Conservation (phyloP, 148 eudicot species). For the Rhododendron mucronatum region DNA sequence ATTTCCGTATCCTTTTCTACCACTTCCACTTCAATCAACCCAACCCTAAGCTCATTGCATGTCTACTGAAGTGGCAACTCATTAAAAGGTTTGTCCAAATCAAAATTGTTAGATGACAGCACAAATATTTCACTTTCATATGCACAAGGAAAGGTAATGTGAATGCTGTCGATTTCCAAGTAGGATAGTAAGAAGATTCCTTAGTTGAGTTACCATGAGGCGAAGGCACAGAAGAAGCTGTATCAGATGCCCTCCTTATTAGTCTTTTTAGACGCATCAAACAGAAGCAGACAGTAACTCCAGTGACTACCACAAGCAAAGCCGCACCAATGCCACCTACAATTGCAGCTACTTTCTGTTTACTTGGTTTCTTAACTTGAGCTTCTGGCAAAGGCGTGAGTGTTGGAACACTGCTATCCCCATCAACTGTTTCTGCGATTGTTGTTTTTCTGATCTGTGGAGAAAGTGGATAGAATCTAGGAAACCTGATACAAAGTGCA, state of each 20-base stretch:
- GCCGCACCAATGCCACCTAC: slow-evolving; percentile 18
- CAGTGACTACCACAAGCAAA: slow-evolving; percentile 13
- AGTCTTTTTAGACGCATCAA: slow-evolving; percentile 19
- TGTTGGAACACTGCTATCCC: slow-evolving; percentile 12
- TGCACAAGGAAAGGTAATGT: background rate
- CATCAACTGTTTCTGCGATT: background rate
- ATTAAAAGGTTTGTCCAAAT: background rate
- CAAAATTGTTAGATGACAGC: background rate
- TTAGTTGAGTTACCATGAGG: slow-evolving; percentile 11
- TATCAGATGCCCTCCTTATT: slow-evolving; percentile 17
- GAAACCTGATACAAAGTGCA: slow-evolving; percentile 5
- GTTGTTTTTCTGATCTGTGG: slow-evolving; percentile 3
- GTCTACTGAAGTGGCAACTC: background rate
- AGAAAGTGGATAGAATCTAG: slow-evolving; percentile 6
- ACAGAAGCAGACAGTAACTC: slow-evolving; percentile 13
- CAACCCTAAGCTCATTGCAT: background rate
- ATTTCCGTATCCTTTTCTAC: background rate
- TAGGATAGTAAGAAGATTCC: background rate
- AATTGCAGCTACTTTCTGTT: slow-evolving; percentile 16
- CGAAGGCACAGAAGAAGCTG: slow-evolving; percentile 10
- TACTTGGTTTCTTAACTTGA: slow-evolving; percentile 13
- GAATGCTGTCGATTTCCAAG: background rate
- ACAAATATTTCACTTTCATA: background rate
- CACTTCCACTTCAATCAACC: background rate
- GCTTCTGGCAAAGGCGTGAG: slow-evolving; percentile 4